Evolutionary conservation across 108 stramenopile species (phyloP).

Genomic region (Schizochytrium sp.): DNA sequence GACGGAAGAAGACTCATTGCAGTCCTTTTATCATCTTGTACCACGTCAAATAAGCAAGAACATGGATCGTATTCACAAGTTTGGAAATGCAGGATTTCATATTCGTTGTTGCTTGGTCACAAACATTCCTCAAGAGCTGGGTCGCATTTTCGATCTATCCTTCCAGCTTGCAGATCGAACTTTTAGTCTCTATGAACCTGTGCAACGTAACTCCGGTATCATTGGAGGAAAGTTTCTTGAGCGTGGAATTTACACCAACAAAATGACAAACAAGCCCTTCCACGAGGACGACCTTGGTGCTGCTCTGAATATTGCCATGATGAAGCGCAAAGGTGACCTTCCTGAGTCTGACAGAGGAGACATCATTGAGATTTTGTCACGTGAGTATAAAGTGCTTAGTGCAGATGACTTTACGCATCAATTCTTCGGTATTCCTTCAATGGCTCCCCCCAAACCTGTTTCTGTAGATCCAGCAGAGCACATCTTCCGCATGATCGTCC

Average conservation of each 20-base stretch:
- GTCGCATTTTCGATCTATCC: constrained; percentile 73
- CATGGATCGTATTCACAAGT: constrained; percentile 53
- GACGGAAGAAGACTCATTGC: constrained; percentile 70
- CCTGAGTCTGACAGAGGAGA: neutral
- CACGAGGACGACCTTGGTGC: constrained; percentile 57
- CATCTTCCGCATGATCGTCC: constrained; percentile 26
- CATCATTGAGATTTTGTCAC: neutral
- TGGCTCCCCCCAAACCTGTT: neutral
- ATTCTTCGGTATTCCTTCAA: neutral
- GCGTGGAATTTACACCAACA: constrained; percentile 62
- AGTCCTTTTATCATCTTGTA: constrained; percentile 53
- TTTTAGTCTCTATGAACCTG: constrained; percentile 76
- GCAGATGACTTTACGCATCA: neutral
- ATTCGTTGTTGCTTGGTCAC: constrained; percentile 4
- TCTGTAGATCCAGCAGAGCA: constrained; percentile 7
- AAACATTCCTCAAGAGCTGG: constrained; percentile 6
- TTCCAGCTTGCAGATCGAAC: constrained; percentile 76
- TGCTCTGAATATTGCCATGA: neutral
- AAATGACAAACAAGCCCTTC: constrained; percentile 36
- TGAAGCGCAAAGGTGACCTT: constrained; percentile 16
- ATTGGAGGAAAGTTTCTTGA: constrained; percentile 73
- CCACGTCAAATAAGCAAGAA: constrained; percentile 61
- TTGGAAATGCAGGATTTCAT: constrained; percentile 60
- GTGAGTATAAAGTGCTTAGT: constrained; percentile 4
- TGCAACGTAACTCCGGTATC: constrained; percentile 74